Base-by-base conservation (phyloP, 345 rosid genomes). In the Salix exigua region DNA sequence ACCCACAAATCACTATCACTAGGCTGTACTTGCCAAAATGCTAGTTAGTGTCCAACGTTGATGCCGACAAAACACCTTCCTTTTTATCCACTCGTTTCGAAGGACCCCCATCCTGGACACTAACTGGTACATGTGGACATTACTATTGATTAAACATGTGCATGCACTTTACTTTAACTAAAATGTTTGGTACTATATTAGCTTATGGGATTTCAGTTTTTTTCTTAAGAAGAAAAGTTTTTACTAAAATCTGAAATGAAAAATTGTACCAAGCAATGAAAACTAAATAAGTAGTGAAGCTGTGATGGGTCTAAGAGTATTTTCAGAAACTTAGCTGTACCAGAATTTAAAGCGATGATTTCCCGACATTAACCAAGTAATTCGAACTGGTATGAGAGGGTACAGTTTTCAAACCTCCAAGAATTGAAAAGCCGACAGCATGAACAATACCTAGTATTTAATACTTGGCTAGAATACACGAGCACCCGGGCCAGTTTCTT, bases 81-180 rank as follows among this genome's bases (percentile, higher is more conserved):
- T 72, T 28, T 51, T 21, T 26, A 63, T 78, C 30, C 38, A 62
- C 69, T 71, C 37, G 17, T 28, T 37, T 68, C 75, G 2, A 64
- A 70, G 46, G 84, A 82, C 83, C 84, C 84, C 81, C 72, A 50
- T 63, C 8, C 33, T 50, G n/a, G 82, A 80, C 51, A 62, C 46
- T 35, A 66, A 74, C 82, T 70, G 65, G 65, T 65, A 79, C 71
- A 60, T 33, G 53, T 70, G 48, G 66, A 76, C 79, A 46, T 71
- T 66, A 40, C 70, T 55, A 61, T 37, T 73, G 25, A 21, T 26
- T 60, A 68, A 28, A 28, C 9, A 67, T 78, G 50, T 44, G 60
- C 68, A 63, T 6, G 42, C 28, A 63, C n/a, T 18, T 62, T 44
- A 14, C 73, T 33, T 66, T 14, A 65, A 33, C 37, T 33, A 33